Conservation (phyloP, 495 filamentous ascomycete species). For the Podospora conica region DNA sequence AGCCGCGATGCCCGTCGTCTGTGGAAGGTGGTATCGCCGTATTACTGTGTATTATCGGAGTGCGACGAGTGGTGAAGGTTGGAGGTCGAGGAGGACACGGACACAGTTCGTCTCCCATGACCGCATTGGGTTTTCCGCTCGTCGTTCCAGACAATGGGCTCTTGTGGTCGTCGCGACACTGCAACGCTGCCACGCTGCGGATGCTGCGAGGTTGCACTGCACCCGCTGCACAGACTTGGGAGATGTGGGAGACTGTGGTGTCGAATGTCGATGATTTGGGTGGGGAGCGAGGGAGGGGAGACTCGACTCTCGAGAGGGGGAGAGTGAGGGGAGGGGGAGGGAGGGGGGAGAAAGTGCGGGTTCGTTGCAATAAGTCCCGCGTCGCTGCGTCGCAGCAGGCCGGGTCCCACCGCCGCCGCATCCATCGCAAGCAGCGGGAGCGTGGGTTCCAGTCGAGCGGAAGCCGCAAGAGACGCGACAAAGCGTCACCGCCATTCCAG, state of each 20-base stretch:
- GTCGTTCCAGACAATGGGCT: not conserved
- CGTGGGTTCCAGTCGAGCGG: not conserved
- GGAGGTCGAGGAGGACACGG: not conserved
- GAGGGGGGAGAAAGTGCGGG: not conserved
- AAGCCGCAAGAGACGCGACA: not conserved
- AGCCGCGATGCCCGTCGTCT: not conserved
- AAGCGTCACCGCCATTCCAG: conserved; percentile 36
- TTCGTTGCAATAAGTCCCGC: not conserved
- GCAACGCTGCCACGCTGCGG: not conserved
- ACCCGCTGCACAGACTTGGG: not conserved
- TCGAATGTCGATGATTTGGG: too few species aligned
- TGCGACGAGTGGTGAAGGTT: too few species aligned
- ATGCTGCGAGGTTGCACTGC: not conserved
- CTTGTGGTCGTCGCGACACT: not conserved
- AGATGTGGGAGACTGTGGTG: too few species aligned
- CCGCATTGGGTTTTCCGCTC: not conserved
- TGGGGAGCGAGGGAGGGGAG: not conserved
- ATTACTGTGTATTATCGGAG: too few species aligned
- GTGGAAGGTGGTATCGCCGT: not conserved
- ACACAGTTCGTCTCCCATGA: not conserved
- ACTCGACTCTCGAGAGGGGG: too few species aligned
- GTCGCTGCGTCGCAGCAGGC: too few species aligned
- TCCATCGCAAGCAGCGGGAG: not conserved
- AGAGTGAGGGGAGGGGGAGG: not conserved
- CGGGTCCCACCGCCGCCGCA: not conserved